These are phyloP conservation scores for Boletellus ananiceps DNA, from an alignment of 768 basidiomycete species.

Conservation along the genomic window DNA sequence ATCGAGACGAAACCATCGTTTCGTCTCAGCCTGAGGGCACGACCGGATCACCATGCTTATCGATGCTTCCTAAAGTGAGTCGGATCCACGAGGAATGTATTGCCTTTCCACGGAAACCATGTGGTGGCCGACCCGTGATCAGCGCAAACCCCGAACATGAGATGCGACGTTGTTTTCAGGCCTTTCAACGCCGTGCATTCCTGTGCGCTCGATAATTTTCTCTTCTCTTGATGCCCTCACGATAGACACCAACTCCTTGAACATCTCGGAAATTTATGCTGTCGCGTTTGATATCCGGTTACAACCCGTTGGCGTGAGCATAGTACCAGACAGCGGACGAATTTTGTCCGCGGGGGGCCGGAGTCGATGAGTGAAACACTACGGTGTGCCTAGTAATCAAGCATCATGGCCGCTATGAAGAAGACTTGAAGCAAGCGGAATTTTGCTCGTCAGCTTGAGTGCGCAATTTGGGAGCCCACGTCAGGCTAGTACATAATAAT, in stretches of 20 bases:
- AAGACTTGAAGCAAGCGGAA: neutral
- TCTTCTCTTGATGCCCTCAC: neutral
- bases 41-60: neutral
- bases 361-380: neutral
- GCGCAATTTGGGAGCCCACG: neutral
- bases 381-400: constrained; percentile 1
- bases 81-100: neutral
- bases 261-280: neutral
- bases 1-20: constrained; percentile 17
- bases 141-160: neutral
- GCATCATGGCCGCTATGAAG: neutral
- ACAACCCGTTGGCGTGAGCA: neutral
- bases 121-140: neutral
- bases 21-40: constrained; percentile 5
- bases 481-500: neutral
- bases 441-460: too few relatives aligned
- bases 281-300: constrained; percentile 14
- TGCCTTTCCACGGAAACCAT: neutral
- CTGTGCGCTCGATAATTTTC: neutral
- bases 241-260: neutral
- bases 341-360: neutral
- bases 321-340: neutral
- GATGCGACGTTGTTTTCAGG: neutral
- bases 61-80: neutral
- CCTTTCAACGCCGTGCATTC: constrained; percentile 1